A percentile compares a stretch with the other conserved stretches of the same genome.
phyloP scores from a whole-genome alignment of 2,329 filamentous ascomycete species.

The Paecilomyces niveus region DNA sequence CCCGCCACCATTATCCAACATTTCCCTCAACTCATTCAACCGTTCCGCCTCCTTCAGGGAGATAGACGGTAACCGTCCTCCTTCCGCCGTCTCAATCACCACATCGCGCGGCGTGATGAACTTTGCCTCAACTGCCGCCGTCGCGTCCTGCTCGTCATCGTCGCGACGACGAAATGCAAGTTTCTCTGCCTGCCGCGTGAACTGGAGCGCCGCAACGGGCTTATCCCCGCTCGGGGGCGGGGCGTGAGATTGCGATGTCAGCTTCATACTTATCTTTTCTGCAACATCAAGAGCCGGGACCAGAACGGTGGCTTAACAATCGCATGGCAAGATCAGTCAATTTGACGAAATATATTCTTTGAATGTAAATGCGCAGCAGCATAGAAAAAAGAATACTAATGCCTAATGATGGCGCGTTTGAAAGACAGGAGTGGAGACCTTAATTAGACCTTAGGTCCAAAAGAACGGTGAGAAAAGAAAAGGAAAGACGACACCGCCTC shows the following conservation, averaged over 20 bases:
- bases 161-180: not conserved
- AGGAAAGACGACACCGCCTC: no score
- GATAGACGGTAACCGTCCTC: slow-evolving; percentile 59
- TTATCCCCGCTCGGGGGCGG: not conserved
- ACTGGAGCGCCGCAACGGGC: not conserved
- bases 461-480: no score
- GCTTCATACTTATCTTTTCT: not conserved
- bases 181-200: slow-evolving; percentile 3
- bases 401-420: no score
- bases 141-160: not conserved
- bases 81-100: slow-evolving; percentile 62
- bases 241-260: not conserved
- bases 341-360: no score
- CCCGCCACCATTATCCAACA: slow-evolving; percentile 8
- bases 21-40: slow-evolving; percentile 47
- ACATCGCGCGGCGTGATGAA: slow-evolving; percentile 62
- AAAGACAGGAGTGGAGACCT: no score
- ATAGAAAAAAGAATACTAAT: no score
- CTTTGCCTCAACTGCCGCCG: slow-evolving; percentile 11
- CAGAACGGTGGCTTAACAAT: not conserved
- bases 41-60: slow-evolving; percentile 64
- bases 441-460: no score
- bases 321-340: not conserved
- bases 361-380: no score
- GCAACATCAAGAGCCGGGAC: not conserved